Base-by-base conservation (phyloP, 164 flowering plant genomes). In the Nelumbo lutea region DNA sequence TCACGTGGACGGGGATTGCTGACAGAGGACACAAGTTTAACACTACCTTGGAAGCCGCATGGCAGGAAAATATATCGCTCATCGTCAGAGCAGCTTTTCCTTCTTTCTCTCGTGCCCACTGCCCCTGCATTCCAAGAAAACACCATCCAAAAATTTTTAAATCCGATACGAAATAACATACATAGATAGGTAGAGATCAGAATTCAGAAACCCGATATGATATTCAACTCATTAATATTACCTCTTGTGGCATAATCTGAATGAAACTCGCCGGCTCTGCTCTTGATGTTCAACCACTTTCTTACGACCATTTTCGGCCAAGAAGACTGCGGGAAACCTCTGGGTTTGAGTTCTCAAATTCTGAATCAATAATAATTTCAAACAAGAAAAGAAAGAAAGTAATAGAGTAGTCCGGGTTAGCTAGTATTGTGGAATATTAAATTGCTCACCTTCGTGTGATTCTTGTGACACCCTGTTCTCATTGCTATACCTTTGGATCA, bases 211-310 rank as follows among this genome's bases (percentile, higher is more conserved):
- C 5, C 6, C 13, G 41, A 15, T 6, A 9, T 48, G 38, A 57
- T 8, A 6, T 5, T 13, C 38, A 39, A 46, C 11, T 58, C 14
- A 7, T 7, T 11, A 58, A 15, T 44, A 59, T 75, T 47, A 82
- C 89, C 84, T 56, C 2, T 66, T 1, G 61, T 66, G 1, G 70
- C 27, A 62, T 81, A 82, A 72, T 89, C 94, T 1, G 91, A 87
- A 68, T 81, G 78, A 62, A 81, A 89, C 66, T 87, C 91, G 50
- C 83, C 82, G 11, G 81, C 76, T 56, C 85, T 75, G 66, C 72
- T 79, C 68, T 79, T 84, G 50, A 87, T 81, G 51, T 86, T 89
- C 62, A 91, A 79, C 97, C 91, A 91, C 82, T 88, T 91, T 53
- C 74, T 80, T 62, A 68, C 85, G 9, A 86, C 86, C 5, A 65